A percentile compares a stretch with the other conserved stretches of the same genome.
phyloP scores from a whole-genome alignment of 2,329 filamentous ascomycete species.

The Fusarium ramigenum region DNA sequence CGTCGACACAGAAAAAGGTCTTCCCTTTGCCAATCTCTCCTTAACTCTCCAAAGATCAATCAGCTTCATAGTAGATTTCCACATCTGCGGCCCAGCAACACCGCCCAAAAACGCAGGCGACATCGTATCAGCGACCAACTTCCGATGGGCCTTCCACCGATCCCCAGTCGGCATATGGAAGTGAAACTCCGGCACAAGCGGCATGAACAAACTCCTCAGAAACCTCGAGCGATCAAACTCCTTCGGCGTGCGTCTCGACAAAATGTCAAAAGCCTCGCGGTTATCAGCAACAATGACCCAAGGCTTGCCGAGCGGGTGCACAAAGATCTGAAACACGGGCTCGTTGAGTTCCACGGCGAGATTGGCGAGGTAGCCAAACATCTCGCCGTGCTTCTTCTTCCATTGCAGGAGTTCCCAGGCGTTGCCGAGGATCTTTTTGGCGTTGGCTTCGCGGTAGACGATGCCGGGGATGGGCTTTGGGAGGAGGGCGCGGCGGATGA shows the following conservation, averaged over 20 bases:
- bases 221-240: not conserved
- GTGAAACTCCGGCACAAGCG: not conserved
- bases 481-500: not conserved
- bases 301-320: not conserved
- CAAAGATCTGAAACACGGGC: not conserved
- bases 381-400: not conserved
- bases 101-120: not conserved
- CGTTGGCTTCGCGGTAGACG: not conserved
- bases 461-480: not conserved
- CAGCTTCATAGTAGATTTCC: not conserved
- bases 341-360: not conserved
- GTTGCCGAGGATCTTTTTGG: not conserved
- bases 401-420: not conserved
- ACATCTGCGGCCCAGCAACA: not conserved
- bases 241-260: not conserved
- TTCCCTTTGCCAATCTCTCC: not conserved
- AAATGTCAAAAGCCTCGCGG: not conserved
- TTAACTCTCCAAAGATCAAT: not conserved
- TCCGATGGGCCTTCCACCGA: not conserved
- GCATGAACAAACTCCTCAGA: not conserved
- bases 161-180: not conserved
- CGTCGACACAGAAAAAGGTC: not conserved
- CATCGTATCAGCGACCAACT: not conserved
- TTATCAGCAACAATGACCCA: slow-evolving; percentile 2
- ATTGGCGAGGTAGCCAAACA: not conserved